phyloP scores from a whole-genome alignment of 805 yeast species.

The Jamesozyma piceae region DNA sequence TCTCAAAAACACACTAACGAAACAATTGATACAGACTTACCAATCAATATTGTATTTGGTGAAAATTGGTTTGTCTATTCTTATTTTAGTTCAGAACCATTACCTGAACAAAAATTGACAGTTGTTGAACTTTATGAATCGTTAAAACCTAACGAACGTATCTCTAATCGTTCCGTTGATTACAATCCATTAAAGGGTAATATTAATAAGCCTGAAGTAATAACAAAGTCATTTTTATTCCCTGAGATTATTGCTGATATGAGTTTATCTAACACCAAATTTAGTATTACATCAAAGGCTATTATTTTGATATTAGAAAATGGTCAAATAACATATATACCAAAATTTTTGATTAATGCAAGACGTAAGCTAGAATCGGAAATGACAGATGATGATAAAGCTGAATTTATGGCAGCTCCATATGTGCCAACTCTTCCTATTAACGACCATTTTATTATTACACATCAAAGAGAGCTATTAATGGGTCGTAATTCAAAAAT shows the following conservation, averaged over 20 bases:
- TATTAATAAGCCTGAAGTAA: conserved; percentile 38
- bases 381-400: conserved; percentile 42
- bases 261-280: conserved; percentile 47
- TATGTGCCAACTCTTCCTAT: conserved; percentile 55
- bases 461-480: conserved; percentile 42
- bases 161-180: conserved; percentile 12
- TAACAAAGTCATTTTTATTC: conserved; percentile 47
- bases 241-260: conserved; percentile 51
- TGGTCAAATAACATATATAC: conserved; percentile 61
- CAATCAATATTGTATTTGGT: conserved; percentile 50
- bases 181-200: conserved; percentile 12
- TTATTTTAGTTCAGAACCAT: conserved; percentile 42
- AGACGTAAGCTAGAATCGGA: conserved; percentile 54
- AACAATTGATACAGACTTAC: conserved; percentile 33
- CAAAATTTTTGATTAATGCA: conserved; percentile 59
- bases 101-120: conserved; percentile 47
- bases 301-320: conserved; percentile 47
- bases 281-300: conserved; percentile 61
- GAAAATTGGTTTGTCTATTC: conserved; percentile 80
- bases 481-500: conserved; percentile 27
- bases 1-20: conserved; percentile 35
- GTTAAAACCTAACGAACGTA: conserved; percentile 39
- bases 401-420: conserved; percentile 49
- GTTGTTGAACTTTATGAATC: conserved; percentile 78
- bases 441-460: conserved; percentile 40